These are phyloP conservation scores for Drechslerella dactyloides DNA, from an alignment of 2,329 filamentous ascomycete species.

Conservation along the genomic window DNA sequence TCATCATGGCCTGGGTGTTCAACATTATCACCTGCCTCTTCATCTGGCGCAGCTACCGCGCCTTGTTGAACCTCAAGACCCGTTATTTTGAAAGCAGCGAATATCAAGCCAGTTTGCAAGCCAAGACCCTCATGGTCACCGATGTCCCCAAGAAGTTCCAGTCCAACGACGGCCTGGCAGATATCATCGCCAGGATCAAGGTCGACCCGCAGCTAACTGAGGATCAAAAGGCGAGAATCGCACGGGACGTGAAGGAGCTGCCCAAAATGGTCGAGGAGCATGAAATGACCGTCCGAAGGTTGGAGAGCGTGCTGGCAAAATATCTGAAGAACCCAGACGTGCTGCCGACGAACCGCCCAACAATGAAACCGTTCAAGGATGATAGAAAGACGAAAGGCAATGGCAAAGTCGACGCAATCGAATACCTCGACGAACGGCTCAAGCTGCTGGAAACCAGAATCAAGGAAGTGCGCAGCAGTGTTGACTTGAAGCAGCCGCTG, in stretches of 20 bases:
- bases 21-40: slow-evolving; percentile 78
- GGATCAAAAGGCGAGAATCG: slow-evolving; percentile 66
- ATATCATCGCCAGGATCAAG: slow-evolving; percentile 67
- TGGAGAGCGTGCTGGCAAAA: slow-evolving; percentile 83
- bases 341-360: slow-evolving; percentile 76
- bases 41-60: slow-evolving; percentile 87
- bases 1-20: slow-evolving; percentile 69
- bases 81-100: slow-evolving; percentile 84
- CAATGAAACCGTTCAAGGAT: slow-evolving; percentile 79
- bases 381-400: slow-evolving; percentile 73
- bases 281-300: slow-evolving; percentile 75
- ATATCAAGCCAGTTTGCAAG: slow-evolving; percentile 85
- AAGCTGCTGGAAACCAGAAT: slow-evolving; percentile 81
- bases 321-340: slow-evolving; percentile 87
- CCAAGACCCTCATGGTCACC: slow-evolving; percentile 72
- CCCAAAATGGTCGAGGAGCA: slow-evolving; percentile 86
- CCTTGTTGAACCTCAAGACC: slow-evolving; percentile 72
- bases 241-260: slow-evolving; percentile 88
- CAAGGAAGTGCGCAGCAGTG: slow-evolving; percentile 76
- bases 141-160: slow-evolving; percentile 79
- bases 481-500: slow-evolving; percentile 88
- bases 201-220: slow-evolving; percentile 41
- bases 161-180: slow-evolving; percentile 84
- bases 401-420: slow-evolving; percentile 88
- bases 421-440: slow-evolving; percentile 87